Percentiles rank a stretch among this genome's conserved stretches.
These are phyloP conservation scores for Metschnikowia gruessii DNA, from an alignment of 805 yeast species.

Conservation along the genomic window DNA sequence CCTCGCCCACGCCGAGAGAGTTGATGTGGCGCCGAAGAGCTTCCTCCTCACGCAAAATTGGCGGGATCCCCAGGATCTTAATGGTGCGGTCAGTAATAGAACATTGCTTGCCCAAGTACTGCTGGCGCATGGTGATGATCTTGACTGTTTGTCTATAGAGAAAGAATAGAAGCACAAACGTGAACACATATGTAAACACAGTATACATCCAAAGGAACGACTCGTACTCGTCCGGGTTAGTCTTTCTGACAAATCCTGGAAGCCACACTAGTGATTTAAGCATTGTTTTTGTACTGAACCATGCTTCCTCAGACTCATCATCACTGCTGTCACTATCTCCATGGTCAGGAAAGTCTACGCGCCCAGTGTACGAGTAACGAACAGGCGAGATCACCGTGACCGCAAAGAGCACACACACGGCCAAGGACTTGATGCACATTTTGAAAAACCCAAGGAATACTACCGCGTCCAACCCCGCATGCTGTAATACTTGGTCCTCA, in stretches of 20 bases:
- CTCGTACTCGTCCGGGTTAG: conserved; percentile 40
- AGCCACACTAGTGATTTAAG: conserved; percentile 1
- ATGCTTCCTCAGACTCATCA: conserved; percentile 2
- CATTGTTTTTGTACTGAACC: background rate
- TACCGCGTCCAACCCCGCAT: conserved; percentile 92
- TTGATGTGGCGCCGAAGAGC: conserved; percentile 73
- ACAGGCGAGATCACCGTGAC: conserved; percentile 78
- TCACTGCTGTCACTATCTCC: conserved; percentile 26
- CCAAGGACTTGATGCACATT: conserved; percentile 72
- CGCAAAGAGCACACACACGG: conserved; percentile 66
- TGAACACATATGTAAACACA: conserved; percentile 81
- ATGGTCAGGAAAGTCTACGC: conserved; percentile 47
- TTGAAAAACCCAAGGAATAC: conserved; percentile 89
- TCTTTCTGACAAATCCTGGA: conserved; percentile 3
- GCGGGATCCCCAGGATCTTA: conserved; percentile 84
- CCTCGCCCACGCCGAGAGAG: conserved; percentile 74
- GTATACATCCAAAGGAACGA: conserved; percentile 83
- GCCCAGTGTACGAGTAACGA: conserved; percentile 78
- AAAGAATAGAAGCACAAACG: conserved; percentile 57
- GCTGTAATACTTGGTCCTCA: conserved; percentile 77
- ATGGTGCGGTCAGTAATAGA: conserved; percentile 91
- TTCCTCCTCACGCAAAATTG: conserved; percentile 68
- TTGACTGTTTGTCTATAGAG: conserved; percentile 67
- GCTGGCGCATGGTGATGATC: conserved; percentile 76
- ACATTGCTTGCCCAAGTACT: conserved; percentile 78